phyloP scores from a whole-genome alignment of 768 basidiomycete species.

The Atractiella rhizophila region DNA sequence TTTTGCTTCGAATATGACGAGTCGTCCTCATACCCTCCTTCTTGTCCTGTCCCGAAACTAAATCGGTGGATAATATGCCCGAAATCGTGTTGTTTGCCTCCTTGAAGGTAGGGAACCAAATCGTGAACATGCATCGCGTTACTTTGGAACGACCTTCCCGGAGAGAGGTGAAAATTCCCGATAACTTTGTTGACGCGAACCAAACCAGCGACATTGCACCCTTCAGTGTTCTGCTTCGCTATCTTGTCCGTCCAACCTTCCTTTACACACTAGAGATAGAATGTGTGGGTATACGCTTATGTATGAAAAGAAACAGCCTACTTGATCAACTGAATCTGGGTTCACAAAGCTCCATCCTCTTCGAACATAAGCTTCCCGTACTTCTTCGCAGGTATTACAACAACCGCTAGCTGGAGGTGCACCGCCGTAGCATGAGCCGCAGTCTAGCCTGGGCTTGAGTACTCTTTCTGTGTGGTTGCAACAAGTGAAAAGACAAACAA shows the following conservation, averaged over 20 bases:
- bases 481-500: slow-evolving; percentile 8
- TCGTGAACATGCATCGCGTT: slow-evolving; percentile 55
- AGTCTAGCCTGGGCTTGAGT: slow-evolving; percentile 31
- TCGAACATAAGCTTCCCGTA: slow-evolving; percentile 63
- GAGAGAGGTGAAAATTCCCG: slow-evolving; percentile 82
- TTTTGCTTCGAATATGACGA: no score
- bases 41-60: slow-evolving; percentile 35
- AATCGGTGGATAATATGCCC: slow-evolving; percentile 63
- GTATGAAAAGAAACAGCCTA: slow-evolving; percentile 20
- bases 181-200: slow-evolving; percentile 91
- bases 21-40: slow-evolving; percentile 9
- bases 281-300: no score
- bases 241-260: slow-evolving; percentile 92
- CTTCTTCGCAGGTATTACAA: slow-evolving; percentile 89
- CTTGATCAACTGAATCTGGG: slow-evolving; percentile 81
- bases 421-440: slow-evolving; percentile 89
- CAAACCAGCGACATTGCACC: slow-evolving; percentile 75
- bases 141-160: slow-evolving; percentile 81
- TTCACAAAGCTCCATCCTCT: slow-evolving; percentile 86
- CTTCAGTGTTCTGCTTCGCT: slow-evolving; percentile 71
- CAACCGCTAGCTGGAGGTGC: slow-evolving; percentile 47
- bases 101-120: slow-evolving; percentile 77
- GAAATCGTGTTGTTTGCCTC: slow-evolving; percentile 75
- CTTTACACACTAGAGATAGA: slow-evolving; percentile 40
- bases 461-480: background rate